phyloP scores from a whole-genome alignment of 163 green algal genomes.

The Coccomyxa subellipsoidea region DNA sequence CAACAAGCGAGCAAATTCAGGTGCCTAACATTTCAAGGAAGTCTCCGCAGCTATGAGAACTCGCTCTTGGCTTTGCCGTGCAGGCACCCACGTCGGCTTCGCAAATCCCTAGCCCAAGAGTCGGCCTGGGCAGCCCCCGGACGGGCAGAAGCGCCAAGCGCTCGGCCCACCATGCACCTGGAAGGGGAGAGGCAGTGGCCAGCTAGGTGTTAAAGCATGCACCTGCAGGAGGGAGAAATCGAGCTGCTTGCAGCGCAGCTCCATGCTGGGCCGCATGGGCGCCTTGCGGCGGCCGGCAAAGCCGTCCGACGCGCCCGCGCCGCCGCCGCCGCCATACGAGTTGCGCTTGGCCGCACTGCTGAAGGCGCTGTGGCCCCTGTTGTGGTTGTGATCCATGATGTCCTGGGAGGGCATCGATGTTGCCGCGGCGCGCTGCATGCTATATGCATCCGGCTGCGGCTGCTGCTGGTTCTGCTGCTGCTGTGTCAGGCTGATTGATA shows the following conservation, averaged over 20 bases:
- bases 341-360: not conserved
- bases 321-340: not conserved
- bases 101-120: not conserved
- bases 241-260: slow-evolving; percentile 23
- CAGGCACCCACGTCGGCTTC: no score
- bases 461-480: not conserved
- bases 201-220: not conserved
- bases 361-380: not conserved
- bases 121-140: not conserved
- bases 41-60: no score
- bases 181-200: not conserved
- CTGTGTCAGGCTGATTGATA: not conserved
- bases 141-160: not conserved
- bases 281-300: not conserved
- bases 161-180: not conserved
- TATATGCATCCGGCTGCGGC: not conserved
- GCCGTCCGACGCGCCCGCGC: not conserved
- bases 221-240: slow-evolving; percentile 19
- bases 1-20: no score
- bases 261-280: slow-evolving; percentile 29
- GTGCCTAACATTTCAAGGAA: no score
- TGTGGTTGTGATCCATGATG: not conserved
- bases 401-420: not conserved
- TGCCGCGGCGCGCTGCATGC: not conserved
- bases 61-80: no score